Evolutionary conservation across 1,284 basidiomycete species (phyloP), one percentile per base, ranked within the genome.

Genomic region (Moesziomyces parantarcticus): DNA sequence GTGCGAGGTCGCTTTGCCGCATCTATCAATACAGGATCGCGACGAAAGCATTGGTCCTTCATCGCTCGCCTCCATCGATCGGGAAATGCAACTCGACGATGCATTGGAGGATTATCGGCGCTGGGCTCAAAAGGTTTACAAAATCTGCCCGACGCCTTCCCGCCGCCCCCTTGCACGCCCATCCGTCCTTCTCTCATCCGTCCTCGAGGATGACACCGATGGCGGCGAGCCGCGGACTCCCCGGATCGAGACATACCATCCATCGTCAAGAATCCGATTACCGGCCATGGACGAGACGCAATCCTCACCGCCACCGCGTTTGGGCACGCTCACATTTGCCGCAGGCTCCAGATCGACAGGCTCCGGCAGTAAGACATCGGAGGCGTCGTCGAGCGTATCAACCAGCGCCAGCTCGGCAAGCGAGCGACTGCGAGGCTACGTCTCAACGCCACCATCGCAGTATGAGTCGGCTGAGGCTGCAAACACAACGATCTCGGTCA

Each of bases 11-110:
- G 16, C 50, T 5, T 14, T 61, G 1, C 3, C 42, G 5, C n/a
- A 50, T n/a, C 6, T 3, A 2, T 16, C 18, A 1, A 7, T 25
- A 5, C 18, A 52, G 11, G 14, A 39, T 18, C n/a, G 34, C 14
- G n/a, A 46, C 13, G 65, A 67, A 25, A 32, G 21, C 26, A 61
- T 67, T 29, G 29, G 50, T 4, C 18, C 54, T 9, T 14, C 26
- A 16, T 67, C 65, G 22, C 47, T 67, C 7, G 6, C 32, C 11
- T 58, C 50, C 5, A 61, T 67, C 11, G 50, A 61, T 21, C 50
- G 48, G 10, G 65, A 67, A 54, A 61, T 67, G 42, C 16, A 42
- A 16, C 61, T 61, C 36, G 65, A 67, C 32, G 50, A 41, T 16
- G 26, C 47, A 0, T 23, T 58, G 4, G 34, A 39, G 3, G 58